These are phyloP conservation scores for Graphium sp. DNA, from an alignment of 2,329 filamentous ascomycete genomes.

Conservation along the genomic window DNA sequence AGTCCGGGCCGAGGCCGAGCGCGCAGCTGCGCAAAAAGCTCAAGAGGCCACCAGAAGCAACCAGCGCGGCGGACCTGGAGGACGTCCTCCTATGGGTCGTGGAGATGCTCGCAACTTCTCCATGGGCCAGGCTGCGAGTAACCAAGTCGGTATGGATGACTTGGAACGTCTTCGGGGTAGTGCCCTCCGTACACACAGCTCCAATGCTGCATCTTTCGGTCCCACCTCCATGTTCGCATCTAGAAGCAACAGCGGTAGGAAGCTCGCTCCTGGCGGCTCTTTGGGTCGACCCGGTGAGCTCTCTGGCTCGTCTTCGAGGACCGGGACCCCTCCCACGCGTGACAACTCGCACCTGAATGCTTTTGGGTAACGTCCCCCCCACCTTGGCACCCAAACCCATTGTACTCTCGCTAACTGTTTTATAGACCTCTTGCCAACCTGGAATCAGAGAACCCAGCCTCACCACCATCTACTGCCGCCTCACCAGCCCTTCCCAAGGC, in stretches of 20 bases:
- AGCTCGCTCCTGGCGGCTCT: constrained; percentile 58
- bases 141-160: constrained; percentile 83
- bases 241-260: constrained; percentile 80
- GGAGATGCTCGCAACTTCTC: constrained; percentile 80
- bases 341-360: constrained; percentile 61
- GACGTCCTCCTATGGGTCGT: constrained; percentile 59
- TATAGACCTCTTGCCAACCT: constrained; percentile 39
- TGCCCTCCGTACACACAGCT: too few relatives aligned
- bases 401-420: too few relatives aligned
- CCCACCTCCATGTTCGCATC: constrained; percentile 76
- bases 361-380: constrained; percentile 55
- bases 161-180: constrained; percentile 72
- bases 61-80: constrained; percentile 50
- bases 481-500: constrained; percentile 51
- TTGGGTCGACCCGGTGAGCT: constrained; percentile 64
- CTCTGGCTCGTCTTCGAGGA: constrained; percentile 75
- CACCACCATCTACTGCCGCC: constrained; percentile 51
- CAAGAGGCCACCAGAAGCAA: constrained; percentile 49
- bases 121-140: constrained; percentile 55
- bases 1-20: constrained; percentile 69
- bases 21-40: constrained; percentile 63
- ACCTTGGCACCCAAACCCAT: too few relatives aligned
- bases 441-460: constrained; percentile 47
- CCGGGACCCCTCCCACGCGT: constrained; percentile 63
- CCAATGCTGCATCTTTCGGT: constrained; percentile 48